Conservation (phyloP, 1,284 basidiomycete genomes). For the Apiotrichum porosum region DNA sequence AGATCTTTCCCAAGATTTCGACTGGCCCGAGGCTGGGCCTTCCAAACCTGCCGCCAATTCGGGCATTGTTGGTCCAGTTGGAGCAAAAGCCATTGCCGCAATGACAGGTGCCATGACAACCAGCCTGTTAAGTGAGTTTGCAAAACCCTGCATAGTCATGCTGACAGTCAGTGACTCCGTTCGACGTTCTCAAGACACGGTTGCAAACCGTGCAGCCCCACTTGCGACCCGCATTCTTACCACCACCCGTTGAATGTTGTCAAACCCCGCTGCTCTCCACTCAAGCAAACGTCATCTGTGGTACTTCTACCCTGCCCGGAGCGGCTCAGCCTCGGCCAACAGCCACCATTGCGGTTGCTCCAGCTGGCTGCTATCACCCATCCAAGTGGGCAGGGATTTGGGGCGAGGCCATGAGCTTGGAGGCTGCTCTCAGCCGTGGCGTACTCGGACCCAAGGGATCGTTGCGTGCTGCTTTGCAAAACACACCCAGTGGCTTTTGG, state of each 20-base stretch:
- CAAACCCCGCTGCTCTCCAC: slow-evolving; percentile 30
- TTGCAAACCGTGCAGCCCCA: slow-evolving; percentile 46
- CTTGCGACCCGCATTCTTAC: slow-evolving; percentile 13
- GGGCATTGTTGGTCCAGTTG: slow-evolving; percentile 23
- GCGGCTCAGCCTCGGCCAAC: neutral
- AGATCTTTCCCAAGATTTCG: slow-evolving; percentile 14
- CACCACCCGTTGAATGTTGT: slow-evolving; percentile 32
- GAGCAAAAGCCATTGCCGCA: slow-evolving; percentile 46
- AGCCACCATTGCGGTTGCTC: slow-evolving; percentile 17
- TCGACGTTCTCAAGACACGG: slow-evolving; percentile 50
- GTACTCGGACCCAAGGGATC: slow-evolving; percentile 12
- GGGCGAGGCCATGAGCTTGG: slow-evolving; percentile 42
- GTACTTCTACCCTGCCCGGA: slow-evolving; percentile 10
- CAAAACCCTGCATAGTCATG: neutral
- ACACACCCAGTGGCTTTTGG: slow-evolving; percentile 58
- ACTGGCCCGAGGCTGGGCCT: slow-evolving; percentile 39
- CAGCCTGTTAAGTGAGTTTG: slow-evolving; percentile 44
- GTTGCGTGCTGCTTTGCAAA: neutral
- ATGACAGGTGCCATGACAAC: slow-evolving; percentile 49
- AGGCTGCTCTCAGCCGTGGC: slow-evolving; percentile 30
- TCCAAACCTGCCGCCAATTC: slow-evolving; percentile 5
- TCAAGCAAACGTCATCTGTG: slow-evolving; percentile 16
- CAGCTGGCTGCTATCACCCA: slow-evolving; percentile 44
- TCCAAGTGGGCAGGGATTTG: slow-evolving; percentile 49
- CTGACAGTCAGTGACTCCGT: slow-evolving; percentile 46